Conservation (phyloP, 2,329 filamentous ascomycete species). For the Ambrosiella beaveri region DNA sequence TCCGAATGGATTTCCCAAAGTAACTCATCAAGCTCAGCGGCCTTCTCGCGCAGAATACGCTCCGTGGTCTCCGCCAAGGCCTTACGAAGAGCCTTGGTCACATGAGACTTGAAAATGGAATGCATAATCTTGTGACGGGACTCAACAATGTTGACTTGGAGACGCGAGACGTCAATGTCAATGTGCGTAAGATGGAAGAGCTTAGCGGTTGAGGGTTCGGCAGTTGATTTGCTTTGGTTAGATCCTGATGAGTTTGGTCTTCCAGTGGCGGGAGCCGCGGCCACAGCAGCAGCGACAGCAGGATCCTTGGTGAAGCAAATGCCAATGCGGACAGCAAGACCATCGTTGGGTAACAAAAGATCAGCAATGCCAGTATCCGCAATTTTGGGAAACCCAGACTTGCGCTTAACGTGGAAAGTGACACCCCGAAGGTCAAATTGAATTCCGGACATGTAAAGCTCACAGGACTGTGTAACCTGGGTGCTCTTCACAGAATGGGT, state of each 20-base stretch:
- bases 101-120: conserved; percentile 65
- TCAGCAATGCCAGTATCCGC: conserved; percentile 80
- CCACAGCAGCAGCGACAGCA: conserved; percentile 21
- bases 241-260: neutral
- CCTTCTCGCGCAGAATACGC: conserved; percentile 72
- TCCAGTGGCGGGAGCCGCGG: neutral
- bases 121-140: conserved; percentile 92
- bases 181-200: conserved; percentile 94
- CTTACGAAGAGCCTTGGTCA: conserved; percentile 70
- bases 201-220: conserved; percentile 21
- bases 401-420: conserved; percentile 87
- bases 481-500: neutral
- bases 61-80: conserved; percentile 75
- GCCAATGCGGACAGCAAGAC: conserved; percentile 39
- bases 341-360: conserved; percentile 69
- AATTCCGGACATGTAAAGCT: conserved; percentile 65
- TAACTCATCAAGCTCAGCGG: conserved; percentile 55
- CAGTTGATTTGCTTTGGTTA: neutral
- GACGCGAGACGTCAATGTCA: conserved; percentile 62
- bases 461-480: conserved; percentile 4
- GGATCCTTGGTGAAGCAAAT: conserved; percentile 49
- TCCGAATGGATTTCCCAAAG: conserved; percentile 68
- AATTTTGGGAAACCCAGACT: conserved; percentile 78
- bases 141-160: conserved; percentile 81
- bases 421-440: conserved; percentile 88